A percentile compares a stretch with the other conserved stretches of the same genome.
phyloP scores from a whole-genome alignment of 2,329 filamentous ascomycete species.

The Claviceps sp. region DNA sequence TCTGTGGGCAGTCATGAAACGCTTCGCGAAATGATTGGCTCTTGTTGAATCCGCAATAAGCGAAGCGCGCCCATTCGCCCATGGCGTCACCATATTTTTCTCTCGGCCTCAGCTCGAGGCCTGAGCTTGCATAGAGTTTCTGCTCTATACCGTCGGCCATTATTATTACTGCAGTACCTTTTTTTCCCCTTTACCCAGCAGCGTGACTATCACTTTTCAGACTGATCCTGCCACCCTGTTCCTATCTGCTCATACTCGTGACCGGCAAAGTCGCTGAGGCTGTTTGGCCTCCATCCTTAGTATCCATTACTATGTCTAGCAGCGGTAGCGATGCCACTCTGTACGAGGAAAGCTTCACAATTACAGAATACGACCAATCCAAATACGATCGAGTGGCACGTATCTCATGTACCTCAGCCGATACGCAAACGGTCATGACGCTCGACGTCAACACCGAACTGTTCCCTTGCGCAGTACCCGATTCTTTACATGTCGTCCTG shows the following conservation, averaged over 20 bases:
- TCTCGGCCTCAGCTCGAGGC: too few species aligned
- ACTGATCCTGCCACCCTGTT: too few species aligned
- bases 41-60: too few species aligned
- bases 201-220: too few species aligned
- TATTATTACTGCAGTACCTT: too few species aligned
- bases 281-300: not conserved
- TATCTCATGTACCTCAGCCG: conserved; percentile 61
- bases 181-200: too few species aligned
- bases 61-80: too few species aligned
- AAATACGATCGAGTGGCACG: conserved; percentile 96
- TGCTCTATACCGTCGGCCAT: too few species aligned
- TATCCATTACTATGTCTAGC: conserved; percentile 13
- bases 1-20: too few species aligned
- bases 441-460: conserved; percentile 94
- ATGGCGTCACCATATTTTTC: too few species aligned
- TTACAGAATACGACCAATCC: conserved; percentile 64
- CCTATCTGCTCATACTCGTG: not conserved
- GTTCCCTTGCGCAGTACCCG: conserved; percentile 62
- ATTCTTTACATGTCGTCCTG: conserved; percentile 67
- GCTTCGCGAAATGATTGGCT: too few species aligned
- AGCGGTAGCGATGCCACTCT: conserved; percentile 72
- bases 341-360: conserved; percentile 82
- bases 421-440: conserved; percentile 61
- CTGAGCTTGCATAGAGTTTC: too few species aligned
- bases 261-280: not conserved